A percentile compares a stretch with the other conserved stretches of the same genome.
phyloP scores from a whole-genome alignment of 371 early-diverging fungal genomes.

The Sporodiniella umbellata region DNA sequence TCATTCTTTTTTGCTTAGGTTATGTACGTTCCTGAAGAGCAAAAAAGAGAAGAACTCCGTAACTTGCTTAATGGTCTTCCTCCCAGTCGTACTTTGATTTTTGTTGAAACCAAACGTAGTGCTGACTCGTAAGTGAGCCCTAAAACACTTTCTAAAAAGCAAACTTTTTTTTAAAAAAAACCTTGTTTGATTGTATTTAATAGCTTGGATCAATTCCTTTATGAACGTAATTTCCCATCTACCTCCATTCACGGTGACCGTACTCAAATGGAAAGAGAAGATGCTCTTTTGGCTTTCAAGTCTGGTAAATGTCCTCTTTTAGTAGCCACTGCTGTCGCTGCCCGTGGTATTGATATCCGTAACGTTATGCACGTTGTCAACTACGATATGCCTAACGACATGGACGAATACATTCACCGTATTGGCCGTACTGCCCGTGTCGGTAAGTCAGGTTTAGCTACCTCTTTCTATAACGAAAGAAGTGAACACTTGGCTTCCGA shows the following conservation, averaged over 20 bases:
- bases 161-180: background rate
- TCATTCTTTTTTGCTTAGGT: constrained; percentile 2
- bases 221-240: constrained; percentile 58
- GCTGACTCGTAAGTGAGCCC: constrained; percentile 63
- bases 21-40: constrained; percentile 44
- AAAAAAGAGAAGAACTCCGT: constrained; percentile 38
- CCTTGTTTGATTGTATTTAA: no score
- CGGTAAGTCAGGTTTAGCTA: constrained; percentile 72
- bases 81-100: constrained; percentile 69
- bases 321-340: constrained; percentile 92
- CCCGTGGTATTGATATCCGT: constrained; percentile 88
- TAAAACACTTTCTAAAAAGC: background rate
- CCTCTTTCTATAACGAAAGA: constrained; percentile 66
- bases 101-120: constrained; percentile 77
- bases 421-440: constrained; percentile 79
- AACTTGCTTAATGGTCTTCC: constrained; percentile 32
- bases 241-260: constrained; percentile 80
- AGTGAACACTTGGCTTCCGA: constrained; percentile 52
- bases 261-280: constrained; percentile 79
- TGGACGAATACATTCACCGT: constrained; percentile 86
- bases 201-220: constrained; percentile 67
- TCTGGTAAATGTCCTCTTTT: constrained; percentile 74
- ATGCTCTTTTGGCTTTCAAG: constrained; percentile 73
- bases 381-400: constrained; percentile 73
- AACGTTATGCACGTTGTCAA: constrained; percentile 85